Conservation (phyloP, 768 basidiomycete genomes). For the Hydnomerulius pinastri region DNA sequence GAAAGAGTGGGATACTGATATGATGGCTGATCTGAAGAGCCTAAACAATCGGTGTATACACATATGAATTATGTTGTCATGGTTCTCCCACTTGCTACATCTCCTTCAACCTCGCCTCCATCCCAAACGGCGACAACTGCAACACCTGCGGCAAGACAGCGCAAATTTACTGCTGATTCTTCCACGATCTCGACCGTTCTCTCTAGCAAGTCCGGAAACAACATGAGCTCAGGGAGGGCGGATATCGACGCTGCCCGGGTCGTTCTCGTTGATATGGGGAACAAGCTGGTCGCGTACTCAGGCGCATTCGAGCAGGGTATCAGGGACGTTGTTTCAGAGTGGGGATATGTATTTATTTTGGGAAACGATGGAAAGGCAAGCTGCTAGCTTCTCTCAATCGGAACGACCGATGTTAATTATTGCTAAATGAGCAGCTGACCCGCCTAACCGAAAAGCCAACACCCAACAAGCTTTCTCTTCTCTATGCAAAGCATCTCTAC, state of each 20-base stretch:
- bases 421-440: constrained; percentile 45
- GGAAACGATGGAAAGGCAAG: constrained; percentile 77
- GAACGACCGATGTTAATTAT: background rate
- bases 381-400: background rate
- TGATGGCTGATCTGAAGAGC: constrained; percentile 14
- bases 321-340: constrained; percentile 76
- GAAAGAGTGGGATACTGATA: background rate
- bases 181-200: constrained; percentile 11
- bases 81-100: constrained; percentile 74
- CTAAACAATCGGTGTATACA: constrained; percentile 73
- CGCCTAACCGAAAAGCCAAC: constrained; percentile 80
- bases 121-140: constrained; percentile 64
- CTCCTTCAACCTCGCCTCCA: constrained; percentile 42
- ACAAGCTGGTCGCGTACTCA: constrained; percentile 86
- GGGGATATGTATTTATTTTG: constrained; percentile 79
- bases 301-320: constrained; percentile 84
- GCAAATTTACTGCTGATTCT: constrained; percentile 20
- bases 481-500: constrained; percentile 81
- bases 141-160: constrained; percentile 17
- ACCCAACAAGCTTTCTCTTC: constrained; percentile 78
- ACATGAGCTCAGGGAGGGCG: constrained; percentile 31
- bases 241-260: constrained; percentile 74
- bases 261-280: constrained; percentile 88
- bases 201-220: constrained; percentile 39
- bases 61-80: constrained; percentile 88